These are phyloP conservation scores for Pelargonium australe DNA, from an alignment of 441 rosid species.

Conservation along the genomic window DNA sequence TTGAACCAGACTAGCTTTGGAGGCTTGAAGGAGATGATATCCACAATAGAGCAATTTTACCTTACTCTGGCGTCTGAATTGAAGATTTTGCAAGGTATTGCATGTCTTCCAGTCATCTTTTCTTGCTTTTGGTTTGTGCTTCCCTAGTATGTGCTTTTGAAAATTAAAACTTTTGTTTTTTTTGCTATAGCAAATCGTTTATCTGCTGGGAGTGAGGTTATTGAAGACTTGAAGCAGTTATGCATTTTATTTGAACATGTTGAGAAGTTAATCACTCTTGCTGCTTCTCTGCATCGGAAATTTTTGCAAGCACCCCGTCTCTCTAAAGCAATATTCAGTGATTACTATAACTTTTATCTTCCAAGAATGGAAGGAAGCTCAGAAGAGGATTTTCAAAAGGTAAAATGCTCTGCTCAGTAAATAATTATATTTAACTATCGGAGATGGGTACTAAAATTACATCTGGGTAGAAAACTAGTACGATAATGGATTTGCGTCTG, in stretches of 20 bases:
- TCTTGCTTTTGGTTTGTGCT: not conserved
- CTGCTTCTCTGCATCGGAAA: constrained; percentile 85
- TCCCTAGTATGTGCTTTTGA: not conserved
- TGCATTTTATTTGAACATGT: constrained; percentile 64
- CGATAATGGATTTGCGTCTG: not conserved
- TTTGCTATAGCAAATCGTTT: constrained; percentile 46
- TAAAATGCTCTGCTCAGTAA: constrained; percentile 26
- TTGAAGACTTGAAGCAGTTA: constrained; percentile 63
- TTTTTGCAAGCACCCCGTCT: constrained; percentile 64
- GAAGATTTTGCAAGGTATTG: constrained; percentile 56
- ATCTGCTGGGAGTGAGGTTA: constrained; percentile 39
- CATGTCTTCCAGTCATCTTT: constrained; percentile 14
- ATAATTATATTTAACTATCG: not conserved
- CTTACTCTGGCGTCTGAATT: constrained; percentile 49
- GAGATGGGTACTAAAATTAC: not conserved
- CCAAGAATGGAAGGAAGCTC: constrained; percentile 49
- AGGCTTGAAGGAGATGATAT: constrained; percentile 61
- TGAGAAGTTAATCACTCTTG: constrained; percentile 68
- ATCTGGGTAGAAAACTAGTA: not conserved
- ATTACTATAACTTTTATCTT: constrained; percentile 52
- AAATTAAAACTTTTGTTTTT: not conserved
- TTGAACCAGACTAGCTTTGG: constrained; percentile 67
- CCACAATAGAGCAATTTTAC: constrained; percentile 74
- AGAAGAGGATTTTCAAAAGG: constrained; percentile 39
- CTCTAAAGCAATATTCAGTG: constrained; percentile 59